Evolutionary conservation across 495 filamentous ascomycete species (phyloP).

Genomic region (Stereocaulon alpinum): DNA sequence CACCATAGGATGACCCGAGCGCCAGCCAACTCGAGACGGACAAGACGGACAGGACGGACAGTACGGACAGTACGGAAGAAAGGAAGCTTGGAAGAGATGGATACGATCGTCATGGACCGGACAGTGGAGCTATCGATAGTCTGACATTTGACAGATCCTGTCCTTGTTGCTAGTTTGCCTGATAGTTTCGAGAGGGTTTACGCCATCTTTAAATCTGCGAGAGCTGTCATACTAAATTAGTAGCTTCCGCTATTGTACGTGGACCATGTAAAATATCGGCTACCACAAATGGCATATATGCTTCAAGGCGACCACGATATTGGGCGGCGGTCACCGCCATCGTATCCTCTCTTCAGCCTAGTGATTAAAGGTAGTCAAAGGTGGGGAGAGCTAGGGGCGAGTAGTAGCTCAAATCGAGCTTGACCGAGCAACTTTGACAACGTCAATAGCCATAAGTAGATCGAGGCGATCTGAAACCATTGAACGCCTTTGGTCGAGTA

Average conservation of each 20-base stretch:
- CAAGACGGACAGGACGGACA: no score
- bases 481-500: background rate
- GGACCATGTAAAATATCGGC: no score
- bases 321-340: slow-evolving; percentile 1
- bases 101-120: slow-evolving; percentile 8
- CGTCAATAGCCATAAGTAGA: slow-evolving; percentile 1
- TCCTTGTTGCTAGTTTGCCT: background rate
- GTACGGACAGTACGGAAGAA: background rate
- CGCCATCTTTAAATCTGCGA: background rate
- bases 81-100: background rate
- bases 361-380: background rate
- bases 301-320: background rate
- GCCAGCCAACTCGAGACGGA: background rate
- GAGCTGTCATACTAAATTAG: background rate
- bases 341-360: slow-evolving; percentile 2
- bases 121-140: slow-evolving; percentile 8
- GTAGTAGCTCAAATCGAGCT: slow-evolving; percentile 9
- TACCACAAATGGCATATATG: background rate
- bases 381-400: background rate
- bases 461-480: slow-evolving; percentile 2
- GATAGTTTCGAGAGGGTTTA: slow-evolving; percentile 1
- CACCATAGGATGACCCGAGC: background rate
- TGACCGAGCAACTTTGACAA: slow-evolving; percentile 6
- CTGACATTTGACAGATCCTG: slow-evolving; percentile 14
- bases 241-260: background rate